These are phyloP conservation scores for Penicillium expansum DNA, from an alignment of 2,329 filamentous ascomycete species.

Conservation along the genomic window DNA sequence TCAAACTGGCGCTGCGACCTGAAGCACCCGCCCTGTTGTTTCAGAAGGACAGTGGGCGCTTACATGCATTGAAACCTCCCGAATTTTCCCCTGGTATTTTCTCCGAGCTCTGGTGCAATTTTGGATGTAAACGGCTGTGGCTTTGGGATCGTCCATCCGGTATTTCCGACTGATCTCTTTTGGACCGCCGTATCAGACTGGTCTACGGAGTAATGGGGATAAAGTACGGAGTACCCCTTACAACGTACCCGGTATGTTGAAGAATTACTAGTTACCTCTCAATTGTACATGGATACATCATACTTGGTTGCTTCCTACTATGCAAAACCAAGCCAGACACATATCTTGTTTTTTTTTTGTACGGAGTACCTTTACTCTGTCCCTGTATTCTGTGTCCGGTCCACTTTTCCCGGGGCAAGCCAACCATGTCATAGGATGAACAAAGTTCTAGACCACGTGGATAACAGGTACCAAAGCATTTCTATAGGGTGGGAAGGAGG, in stretches of 20 bases:
- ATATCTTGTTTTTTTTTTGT: not conserved
- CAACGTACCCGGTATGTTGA: not conserved
- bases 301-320: not conserved
- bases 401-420: not conserved
- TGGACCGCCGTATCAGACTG: conserved; percentile 9
- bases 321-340: not conserved
- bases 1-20: conserved; percentile 38
- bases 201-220: conserved; percentile 7
- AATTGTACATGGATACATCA: not conserved
- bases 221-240: not conserved
- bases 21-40: conserved; percentile 38
- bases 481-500: not conserved
- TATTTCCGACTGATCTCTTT: not conserved
- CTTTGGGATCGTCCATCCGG: conserved; percentile 8
- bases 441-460: not conserved
- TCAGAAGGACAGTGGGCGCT: conserved; percentile 34
- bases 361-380: not conserved
- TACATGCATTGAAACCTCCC: conserved; percentile 25
- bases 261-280: not conserved
- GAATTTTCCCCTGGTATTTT: conserved; percentile 13
- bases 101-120: conserved; percentile 15
- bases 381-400: not conserved
- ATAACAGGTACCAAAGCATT: not conserved
- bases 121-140: conserved; percentile 19
- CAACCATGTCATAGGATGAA: not conserved